These are phyloP conservation scores for Fusarium coffeatum DNA, from an alignment of 2,329 filamentous ascomycete species.

Conservation along the genomic window DNA sequence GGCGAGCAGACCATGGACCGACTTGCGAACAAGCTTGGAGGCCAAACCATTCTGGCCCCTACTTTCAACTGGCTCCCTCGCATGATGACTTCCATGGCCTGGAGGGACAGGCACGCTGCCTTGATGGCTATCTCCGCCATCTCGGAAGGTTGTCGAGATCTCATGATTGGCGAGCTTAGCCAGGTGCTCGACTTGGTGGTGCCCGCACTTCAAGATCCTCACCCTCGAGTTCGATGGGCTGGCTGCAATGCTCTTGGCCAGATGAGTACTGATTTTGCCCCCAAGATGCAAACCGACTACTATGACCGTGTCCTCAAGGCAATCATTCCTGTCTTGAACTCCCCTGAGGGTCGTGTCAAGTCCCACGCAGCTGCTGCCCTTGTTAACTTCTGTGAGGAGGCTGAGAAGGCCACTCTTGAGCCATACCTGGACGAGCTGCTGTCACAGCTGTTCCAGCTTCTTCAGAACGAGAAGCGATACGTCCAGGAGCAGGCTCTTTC, in stretches of 20 bases:
- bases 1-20: constrained; percentile 99
- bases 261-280: constrained; percentile 99
- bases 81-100: constrained; percentile 96
- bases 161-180: constrained; percentile 94
- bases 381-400: constrained; percentile 99
- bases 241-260: constrained; percentile 98
- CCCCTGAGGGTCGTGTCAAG: constrained; percentile 91
- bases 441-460: constrained; percentile 83
- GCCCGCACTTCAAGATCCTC: constrained; percentile 87
- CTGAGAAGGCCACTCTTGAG: constrained; percentile 89
- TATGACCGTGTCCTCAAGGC: constrained; percentile 87
- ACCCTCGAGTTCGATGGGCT: constrained; percentile 95
- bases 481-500: constrained; percentile 98
- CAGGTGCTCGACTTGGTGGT: constrained; percentile 96
- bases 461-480: constrained; percentile 93
- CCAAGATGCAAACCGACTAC: constrained; percentile 97
- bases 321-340: constrained; percentile 92
- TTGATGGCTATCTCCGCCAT: constrained; percentile 99
- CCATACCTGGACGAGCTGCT: constrained; percentile 92
- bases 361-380: constrained; percentile 97
- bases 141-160: constrained; percentile 93
- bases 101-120: constrained; percentile 95
- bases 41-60: constrained; percentile 88
- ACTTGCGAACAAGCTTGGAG: constrained; percentile 95
- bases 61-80: constrained; percentile 97